Base-by-base conservation (phyloP, 2,329 filamentous ascomycete species). In the Aureobasidium sp. region DNA sequence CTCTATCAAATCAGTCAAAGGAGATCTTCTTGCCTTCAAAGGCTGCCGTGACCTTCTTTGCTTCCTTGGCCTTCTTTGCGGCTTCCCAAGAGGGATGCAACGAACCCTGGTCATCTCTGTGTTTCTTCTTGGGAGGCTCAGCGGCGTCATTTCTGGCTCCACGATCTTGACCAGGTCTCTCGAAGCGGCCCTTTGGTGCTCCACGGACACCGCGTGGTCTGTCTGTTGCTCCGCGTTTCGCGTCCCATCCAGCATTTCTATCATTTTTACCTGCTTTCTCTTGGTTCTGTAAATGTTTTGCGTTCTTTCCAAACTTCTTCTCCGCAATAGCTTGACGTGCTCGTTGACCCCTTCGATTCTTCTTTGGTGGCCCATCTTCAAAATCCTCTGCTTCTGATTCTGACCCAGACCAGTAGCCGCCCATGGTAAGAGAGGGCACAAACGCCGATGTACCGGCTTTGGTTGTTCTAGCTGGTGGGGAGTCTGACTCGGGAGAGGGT, bases 311-410 rank as follows among this genome's bases (percentile, higher is more conserved):
- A 71, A 81, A 93, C 70, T 92, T 93, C 76, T 90, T 87, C 76
- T 93, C 89, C 78, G 85, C 89, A 63, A 94, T 88, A 27, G 85
- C 83, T 70, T 89, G 88, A 9, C 90, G 83, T n/a, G 87, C 88
- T 47, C 85, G 82, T 74, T 95, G 90, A 3, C 90, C 90, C 50
- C 85, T 81, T 24, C 88, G 81, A 68, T 93, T 92, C 74, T 91
- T 92, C 67, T 84, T 84, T 0, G 79, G 74, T 0, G 80, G 74
- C 0, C 78, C 67, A 5, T 78, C 78, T 19, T 79, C 77, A 24
- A 80, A 73, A 35, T 79, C 77, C 58, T 91, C 88, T 24, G 89
- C 77, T 65, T 89, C 86, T 0, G 86, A 88, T 2, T 88, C 87
- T 9, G 85, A 88, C 50, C 88, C 89, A 2, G 88, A 91, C 68